Evolutionary conservation across 805 yeast species (phyloP), one percentile per base, ranked within the genome.

Genomic region (Peterozyma xylosa): DNA sequence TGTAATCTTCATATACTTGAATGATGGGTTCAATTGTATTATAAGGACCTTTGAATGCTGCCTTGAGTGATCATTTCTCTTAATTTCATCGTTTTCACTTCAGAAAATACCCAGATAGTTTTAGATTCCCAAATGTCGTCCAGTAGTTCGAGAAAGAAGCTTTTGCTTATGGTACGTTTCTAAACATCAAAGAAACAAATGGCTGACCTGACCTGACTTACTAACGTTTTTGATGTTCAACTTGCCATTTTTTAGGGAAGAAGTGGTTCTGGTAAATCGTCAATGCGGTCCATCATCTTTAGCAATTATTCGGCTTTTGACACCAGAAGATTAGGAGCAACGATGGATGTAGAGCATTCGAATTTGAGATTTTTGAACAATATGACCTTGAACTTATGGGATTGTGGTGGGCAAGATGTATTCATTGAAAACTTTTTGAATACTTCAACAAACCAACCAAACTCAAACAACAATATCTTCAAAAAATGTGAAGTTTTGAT

Each of bases 281-380:
- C 97, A 2, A 93, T 93, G 99, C 73, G 98, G 54, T 87, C 96
- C 38, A 91, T 93, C 48, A 93, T 93, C 52, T 93, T 93, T 63
- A 82, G 95, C 54, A 93, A 93, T 58, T 93, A 93, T 63, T 86
- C 96, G 2, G 99, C 99, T 0, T 86, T 91, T 58, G 99, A 93
- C 59, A 93, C 99, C 2, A 74, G 98, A 50, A 72, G 98, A 46
- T 65, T 93, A 11, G 98, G 98, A 2, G 98, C 99, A 10, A 93
- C 99, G 0, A 90, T 93, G 45, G 99, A 93, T 58, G 97, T 93
- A n/a, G 99, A 93, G 58, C 96, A 93, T 58, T 88, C 97, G 2
- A 96, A 91, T 64, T 66, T 93, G 45, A 70, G 98, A 41, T 90
- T 93, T 56, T 68, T 93, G 47, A 96, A 96, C 1, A 90, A 91